Evolutionary conservation across 2,329 filamentous ascomycete species (phyloP), one percentile per base, ranked within the genome.

Genomic region (Aureobasidium sp.): DNA sequence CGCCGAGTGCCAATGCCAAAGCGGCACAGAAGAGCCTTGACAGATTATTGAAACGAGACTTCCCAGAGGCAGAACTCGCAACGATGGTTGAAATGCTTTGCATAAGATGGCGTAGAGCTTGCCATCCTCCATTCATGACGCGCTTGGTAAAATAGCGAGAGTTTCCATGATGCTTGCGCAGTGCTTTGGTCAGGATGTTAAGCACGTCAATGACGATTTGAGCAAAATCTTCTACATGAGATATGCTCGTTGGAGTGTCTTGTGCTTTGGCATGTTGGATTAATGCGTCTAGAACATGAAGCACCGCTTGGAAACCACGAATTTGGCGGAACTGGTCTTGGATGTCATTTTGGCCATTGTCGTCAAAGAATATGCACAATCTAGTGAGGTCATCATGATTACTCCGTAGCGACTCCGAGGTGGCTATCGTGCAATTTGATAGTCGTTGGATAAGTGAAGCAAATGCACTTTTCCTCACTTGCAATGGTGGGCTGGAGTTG

Each of bases 91-190:
- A 46, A 46, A 48, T 9, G 10, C 27, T 29, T 17, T 56, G 29
- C 76, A 92, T 82, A 6, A 84, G 84, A 70, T 89, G 84, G 70
- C 94, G 87, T 61, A 97, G 73, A 8, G 86, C 84, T 66, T 86
- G 81, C 87, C 91, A 96, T 3, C 93, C 91, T 62, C 87, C 89
- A 26, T 84, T 86, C 63, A 89, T 84, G 34, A 95, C 85, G 67
- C 85, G 82, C 67, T 86, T 87, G 63, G 85, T 84, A 72, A 97
- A 97, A 77, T 93, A 97, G 68, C 89, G 85, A 70, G 87, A 84
- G 75, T 97, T 99, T 23, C 92, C 93, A 51, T 87, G 82, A 73
- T 97, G 91, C 50, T 86, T 85, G 60, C 85, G 84, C 66, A 99
- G 82, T 15, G 86, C 86, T 52, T 88, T 87, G 1, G 89, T 87